Evolutionary conservation across 495 filamentous ascomycete genomes (phyloP), one percentile per base, ranked within the genome.

Genomic region (Corynascus novoguineensis): DNA sequence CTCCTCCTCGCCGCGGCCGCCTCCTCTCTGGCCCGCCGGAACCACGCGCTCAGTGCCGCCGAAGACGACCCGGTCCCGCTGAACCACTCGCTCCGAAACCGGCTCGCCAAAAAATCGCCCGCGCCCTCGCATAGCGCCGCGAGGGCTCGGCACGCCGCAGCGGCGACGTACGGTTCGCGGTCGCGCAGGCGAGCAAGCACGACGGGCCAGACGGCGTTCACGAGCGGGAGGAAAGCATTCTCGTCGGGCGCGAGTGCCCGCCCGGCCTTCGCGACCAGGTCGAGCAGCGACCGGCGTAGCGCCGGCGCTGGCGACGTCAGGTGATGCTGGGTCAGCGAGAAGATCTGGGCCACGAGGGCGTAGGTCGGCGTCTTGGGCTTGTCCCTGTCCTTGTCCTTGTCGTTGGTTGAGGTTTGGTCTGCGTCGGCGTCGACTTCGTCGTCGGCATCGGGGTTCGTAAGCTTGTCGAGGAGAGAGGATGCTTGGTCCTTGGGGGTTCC

Each of bases 131-230:
- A 85, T 51, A 96, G 76, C 45, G 71, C 71, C 38, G 76, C 77
- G 5, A 96, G 70, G 3, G 85, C 78, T 22, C 83, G 78, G 37
- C 85, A 81, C 24, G 90, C 87, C 3, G 83, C 78, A 10, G 85
- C 76, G 1, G 79, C 81, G n/a, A 95, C 86, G 60, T 84, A 90
- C 0, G 81, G 77, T 68, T 95, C 90, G 25, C 80, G 70, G 65
- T 95, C 88, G 58, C 87, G 78, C 6, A 97, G 77, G 32, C 89
- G 79, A 5, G 80, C 70, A 0, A 88, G 71, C 10, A 95, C 73
- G 5, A 89, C 82, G 0, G 91, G 89, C 90, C 91, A 98, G 24
- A 97, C 71, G 4, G 88, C 87, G 67, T 96, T 90, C 45, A 97
- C 84, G 3, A 97, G 76, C 0, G 93, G 93, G 1, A 98, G 76